Evolutionary conservation across 2,329 filamentous ascomycete genomes (phyloP), one percentile per base, ranked within the genome.

Genomic region (Cadophora sp.): DNA sequence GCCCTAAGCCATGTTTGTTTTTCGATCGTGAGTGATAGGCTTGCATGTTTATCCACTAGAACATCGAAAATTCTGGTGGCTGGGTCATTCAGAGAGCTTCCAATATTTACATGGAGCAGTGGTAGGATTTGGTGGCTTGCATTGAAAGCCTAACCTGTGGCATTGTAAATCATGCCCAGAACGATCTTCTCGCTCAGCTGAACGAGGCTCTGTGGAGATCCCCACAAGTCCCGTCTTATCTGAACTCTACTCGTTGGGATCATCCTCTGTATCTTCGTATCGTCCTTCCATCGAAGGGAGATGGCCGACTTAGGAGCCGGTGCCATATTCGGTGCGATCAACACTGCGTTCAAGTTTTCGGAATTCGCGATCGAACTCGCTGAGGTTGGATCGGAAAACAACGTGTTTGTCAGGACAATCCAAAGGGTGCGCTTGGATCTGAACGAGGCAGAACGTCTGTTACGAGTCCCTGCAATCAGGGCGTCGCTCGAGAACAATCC

Each of bases 291-390:
- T 48, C 37, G 27, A 48, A 37, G 12, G 26, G 27, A 8, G 14
- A 46, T 61, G 34, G 37, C 59, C 24, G 59, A 61, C 14, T 24
- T 61, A 11, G 59, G 63, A 29, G 51, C 58, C 7, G 62, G 51
- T 43, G 64, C 67, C 27, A 43, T 65, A 9, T 70, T 70, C 37
- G 66, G 56, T 24, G 58, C 60, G 26, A 34, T 70, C 19, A 70
- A 70, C 55, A 68, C 27, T 34, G 63, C 66, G n/a, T 68, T 70
- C 59, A 70, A 66, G 26, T 62, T 70, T 55, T 62, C 68, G 8
- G 68, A 70, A 40, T 70, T 58, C 11, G 68, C 60, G 1, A 53
- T 70, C 4, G 50, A 68, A 40, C 66, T 70, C 19, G 58, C 43
- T 16, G 29, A 29, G 12, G 68, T 70, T 27, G 62, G 51, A 3